Base-by-base conservation (phyloP, 805 yeast genomes). In the Metschnikowia continentalis region DNA sequence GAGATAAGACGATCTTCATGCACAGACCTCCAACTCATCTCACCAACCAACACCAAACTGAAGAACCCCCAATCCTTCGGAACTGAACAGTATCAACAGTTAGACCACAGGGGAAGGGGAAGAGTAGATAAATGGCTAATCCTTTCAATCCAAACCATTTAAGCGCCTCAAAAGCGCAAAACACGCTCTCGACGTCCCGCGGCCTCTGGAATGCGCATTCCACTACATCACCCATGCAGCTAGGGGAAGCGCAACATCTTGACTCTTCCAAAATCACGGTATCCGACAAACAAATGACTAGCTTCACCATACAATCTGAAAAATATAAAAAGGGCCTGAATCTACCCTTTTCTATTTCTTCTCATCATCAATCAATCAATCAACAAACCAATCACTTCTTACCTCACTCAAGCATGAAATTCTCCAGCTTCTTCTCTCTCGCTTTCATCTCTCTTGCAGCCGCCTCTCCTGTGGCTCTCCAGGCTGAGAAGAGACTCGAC, bases 391-490 rank as follows among this genome's bases (percentile, higher is more conserved):
- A 26, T 26, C 11, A 14, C 46, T 30, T 26, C 20, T 19, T 7
- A 32, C 11, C 19, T 30, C 32, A 13, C 23, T 15, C 32, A 32
- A 22, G 33, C 20, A 54, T 54, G 56, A 54, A 46, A 46, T 42
- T 54, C 39, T 39, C 49, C 32, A 30, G 44, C 33, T 22, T 46
- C 15, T n/a, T 49, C 33, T 17, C 52, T 23, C 32, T 46, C 30
- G 51, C 48, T 32, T 33, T 51, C 35, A 49, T 52, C 26, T 37
- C 56, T 23, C 5, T 43, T n/a, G 55, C 56, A 15, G 48, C 51
- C 32, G 55, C 56, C 35, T 26, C 53, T 15, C 56, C 56, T 1
- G 38, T 53, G 32, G 41, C 30, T 7, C 14, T 7, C 20, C 20
- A 42, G 20, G 32, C 23, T 6, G 47, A 48, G 32, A 48, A 41